These are phyloP conservation scores for Diplosphaera chodatii DNA, from an alignment of 139 green algal species.

Conservation along the genomic window DNA sequence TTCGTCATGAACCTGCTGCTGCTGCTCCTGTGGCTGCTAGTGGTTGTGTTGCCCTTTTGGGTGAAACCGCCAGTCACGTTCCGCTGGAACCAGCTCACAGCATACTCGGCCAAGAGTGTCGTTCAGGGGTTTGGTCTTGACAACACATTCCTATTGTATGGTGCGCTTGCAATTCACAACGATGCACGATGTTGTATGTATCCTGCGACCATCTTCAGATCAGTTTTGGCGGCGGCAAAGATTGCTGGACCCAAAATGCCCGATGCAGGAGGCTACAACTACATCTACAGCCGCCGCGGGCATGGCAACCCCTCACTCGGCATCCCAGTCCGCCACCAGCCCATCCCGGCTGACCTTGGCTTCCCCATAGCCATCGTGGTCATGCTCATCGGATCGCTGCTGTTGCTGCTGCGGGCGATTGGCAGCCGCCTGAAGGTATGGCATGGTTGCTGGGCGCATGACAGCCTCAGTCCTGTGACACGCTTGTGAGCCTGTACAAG, in stretches of 20 bases:
- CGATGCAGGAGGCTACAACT: conserved; percentile 26
- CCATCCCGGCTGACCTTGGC: conserved; percentile 19
- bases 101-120: conserved; percentile 10
- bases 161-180: conserved; percentile 4
- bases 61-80: conserved; percentile 26
- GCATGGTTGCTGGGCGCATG: no score
- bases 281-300: neutral
- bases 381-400: conserved; percentile 18
- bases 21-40: conserved; percentile 17
- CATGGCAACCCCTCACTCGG: neutral
- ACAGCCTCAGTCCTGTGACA: no score
- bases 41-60: conserved; percentile 28
- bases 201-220: no score
- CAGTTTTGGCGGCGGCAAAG: no score
- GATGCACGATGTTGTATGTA: no score
- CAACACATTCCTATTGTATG: conserved; percentile 35
- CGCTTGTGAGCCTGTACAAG: no score
- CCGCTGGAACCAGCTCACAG: conserved; percentile 21
- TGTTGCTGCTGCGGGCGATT: conserved; percentile 27
- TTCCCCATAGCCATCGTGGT: conserved; percentile 18
- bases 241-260: neutral
- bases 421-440: conserved; percentile 17
- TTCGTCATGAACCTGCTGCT: conserved; percentile 22
- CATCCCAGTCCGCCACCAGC: conserved; percentile 1
- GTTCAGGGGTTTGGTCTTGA: conserved; percentile 26